phyloP scores from a whole-genome alignment of 208 protist species.

The Balamuthia mandrillaris region DNA sequence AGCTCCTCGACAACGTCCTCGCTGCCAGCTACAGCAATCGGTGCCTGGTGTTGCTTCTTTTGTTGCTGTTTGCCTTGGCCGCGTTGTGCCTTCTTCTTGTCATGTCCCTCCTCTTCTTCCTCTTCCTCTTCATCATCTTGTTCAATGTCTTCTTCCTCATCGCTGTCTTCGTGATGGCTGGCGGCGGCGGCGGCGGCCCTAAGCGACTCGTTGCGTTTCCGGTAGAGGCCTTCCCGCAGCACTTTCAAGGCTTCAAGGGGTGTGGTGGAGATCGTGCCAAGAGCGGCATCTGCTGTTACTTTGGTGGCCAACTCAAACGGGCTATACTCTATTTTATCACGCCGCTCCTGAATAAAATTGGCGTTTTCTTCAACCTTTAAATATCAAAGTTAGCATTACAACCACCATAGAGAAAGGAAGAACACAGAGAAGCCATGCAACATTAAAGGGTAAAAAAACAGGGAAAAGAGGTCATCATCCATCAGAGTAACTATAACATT shows the following conservation, averaged over 20 bases:
- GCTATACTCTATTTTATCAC: neutral
- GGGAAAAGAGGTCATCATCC: too few species aligned
- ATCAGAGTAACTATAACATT: too few species aligned
- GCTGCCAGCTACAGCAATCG: too few species aligned
- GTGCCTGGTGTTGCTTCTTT: neutral
- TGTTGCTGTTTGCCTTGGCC: neutral
- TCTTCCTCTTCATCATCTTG: neutral
- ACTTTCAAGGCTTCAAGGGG: neutral
- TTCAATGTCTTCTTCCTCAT: neutral
- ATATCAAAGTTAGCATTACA: too few species aligned
- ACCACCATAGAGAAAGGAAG: too few species aligned
- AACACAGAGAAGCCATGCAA: too few species aligned
- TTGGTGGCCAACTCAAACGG: neutral
- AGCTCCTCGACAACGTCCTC: too few species aligned
- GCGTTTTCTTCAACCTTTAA: too few species aligned
- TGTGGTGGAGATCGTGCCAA: neutral
- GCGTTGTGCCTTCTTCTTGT: neutral
- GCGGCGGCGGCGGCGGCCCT: neutral
- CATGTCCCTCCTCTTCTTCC: neutral
- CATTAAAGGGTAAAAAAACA: too few species aligned
- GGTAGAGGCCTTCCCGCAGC: neutral
- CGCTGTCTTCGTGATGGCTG: too few species aligned
- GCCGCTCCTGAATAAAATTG: too few species aligned
- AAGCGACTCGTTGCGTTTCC: too few species aligned
- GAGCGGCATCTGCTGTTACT: neutral